Evolutionary conservation across 2,329 filamentous ascomycete genomes (phyloP).

Genomic region (Escovopsis sp.): DNA sequence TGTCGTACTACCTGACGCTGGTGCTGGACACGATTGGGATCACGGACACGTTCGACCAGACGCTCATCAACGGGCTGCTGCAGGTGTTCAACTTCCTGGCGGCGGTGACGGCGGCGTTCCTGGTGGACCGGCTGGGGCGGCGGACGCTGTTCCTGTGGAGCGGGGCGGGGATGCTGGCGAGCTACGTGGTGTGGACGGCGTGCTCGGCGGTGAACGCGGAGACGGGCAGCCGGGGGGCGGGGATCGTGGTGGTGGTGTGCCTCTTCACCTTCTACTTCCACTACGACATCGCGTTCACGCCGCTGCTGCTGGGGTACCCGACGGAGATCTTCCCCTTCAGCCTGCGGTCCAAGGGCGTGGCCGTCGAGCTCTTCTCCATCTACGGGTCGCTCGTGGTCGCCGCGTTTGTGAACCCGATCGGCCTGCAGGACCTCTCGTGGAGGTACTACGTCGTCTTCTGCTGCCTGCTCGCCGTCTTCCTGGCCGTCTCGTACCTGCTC

Average conservation of each 20-base stretch:
- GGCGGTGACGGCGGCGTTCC: slow-evolving; percentile 19
- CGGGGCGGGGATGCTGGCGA: slow-evolving; percentile 22
- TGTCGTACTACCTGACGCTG: slow-evolving; percentile 26
- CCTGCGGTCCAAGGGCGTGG: slow-evolving; percentile 27
- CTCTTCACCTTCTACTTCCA: slow-evolving; percentile 27
- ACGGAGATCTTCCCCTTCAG: slow-evolving; percentile 25
- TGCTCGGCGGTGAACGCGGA: slow-evolving; percentile 23
- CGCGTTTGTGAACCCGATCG: slow-evolving; percentile 25
- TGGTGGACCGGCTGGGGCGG: slow-evolving; percentile 22
- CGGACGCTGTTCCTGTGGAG: slow-evolving; percentile 24
- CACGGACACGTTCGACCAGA: slow-evolving; percentile 21
- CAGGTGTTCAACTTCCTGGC: slow-evolving; percentile 28
- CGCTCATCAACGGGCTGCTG: slow-evolving; percentile 25
- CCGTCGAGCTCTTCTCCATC: slow-evolving; percentile 24
- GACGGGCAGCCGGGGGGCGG: slow-evolving; percentile 14
- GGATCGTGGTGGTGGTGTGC: slow-evolving; percentile 22
- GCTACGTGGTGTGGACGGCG: slow-evolving; percentile 25
- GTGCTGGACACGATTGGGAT: slow-evolving; percentile 25
- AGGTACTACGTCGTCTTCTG: slow-evolving; percentile 27
- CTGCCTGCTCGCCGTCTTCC: slow-evolving; percentile 22
- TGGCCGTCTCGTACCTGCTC: slow-evolving; percentile 24
- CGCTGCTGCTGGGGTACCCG: slow-evolving; percentile 27
- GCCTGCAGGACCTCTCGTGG: slow-evolving; percentile 22
- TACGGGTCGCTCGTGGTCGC: slow-evolving; percentile 22
- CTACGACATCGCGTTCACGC: slow-evolving; percentile 28